Base-by-base conservation (phyloP, 140 eudicot species). In the Ambrosia hybrid region DNA sequence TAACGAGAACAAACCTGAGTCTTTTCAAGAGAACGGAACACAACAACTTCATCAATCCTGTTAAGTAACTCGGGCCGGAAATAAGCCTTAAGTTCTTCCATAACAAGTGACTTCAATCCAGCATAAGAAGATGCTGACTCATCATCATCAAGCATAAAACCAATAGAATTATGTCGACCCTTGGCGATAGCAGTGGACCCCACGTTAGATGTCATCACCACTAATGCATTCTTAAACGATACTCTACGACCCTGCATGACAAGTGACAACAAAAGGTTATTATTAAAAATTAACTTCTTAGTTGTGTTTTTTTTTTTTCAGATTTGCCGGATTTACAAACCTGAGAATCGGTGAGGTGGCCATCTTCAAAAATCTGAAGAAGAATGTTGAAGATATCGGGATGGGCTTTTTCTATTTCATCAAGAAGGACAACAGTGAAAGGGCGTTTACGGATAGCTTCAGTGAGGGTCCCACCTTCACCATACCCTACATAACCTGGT, bases 311-410 rank as follows among this genome's bases (percentile, higher is more conserved):
- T 9, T 21, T 21, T 21, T 21, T 21, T 21, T 21, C 1, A 5
- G 39, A 48, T 71, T 78, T 65, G 9, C 16, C 7, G 7, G 63
- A 75, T 64, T 56, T 17, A 79, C 80, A 48, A 81, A 90, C 97
- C 95, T 91, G 95, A 78, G 97, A 91, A 75, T 92, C 96, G 51
- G 98, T 92, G 71, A 92, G 88, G 80, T 89, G 95, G 51, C 98
- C 98, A 78, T 92, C 98, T 81, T 92, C 98, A 74, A 92, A 87
- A 37, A 92, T 70, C 79, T 92, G 98, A 26, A 92, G 92, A 65
- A 92, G 90, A 67, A 86, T 85, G 79, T 92, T 89, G 81, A 89
- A 89, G 61, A 92, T 84, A 83, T 89, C 96, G 4, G 93, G 91
- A 84, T 91, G 97, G 12, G 97, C 97, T 75, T 91, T 91, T 57